A percentile compares a stretch with the other conserved stretches of the same genome.
These are phyloP conservation scores for Emergomyces pasteurianus DNA, from an alignment of 2,329 filamentous ascomycete genomes.

Conservation along the genomic window DNA sequence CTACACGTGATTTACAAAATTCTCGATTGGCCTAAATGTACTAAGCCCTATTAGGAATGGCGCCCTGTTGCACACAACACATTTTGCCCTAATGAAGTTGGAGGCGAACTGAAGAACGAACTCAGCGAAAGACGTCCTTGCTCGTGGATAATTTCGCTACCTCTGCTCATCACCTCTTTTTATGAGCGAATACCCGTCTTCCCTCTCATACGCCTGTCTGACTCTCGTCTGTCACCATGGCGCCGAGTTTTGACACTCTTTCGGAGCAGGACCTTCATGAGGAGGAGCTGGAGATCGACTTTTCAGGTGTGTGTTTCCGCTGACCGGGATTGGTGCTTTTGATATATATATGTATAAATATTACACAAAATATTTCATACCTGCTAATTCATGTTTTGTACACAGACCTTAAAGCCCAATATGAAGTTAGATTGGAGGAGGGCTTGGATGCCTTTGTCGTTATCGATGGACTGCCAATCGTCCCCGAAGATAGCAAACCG, in stretches of 20 bases:
- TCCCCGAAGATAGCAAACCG: constrained; percentile 79
- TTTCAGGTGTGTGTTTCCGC: constrained; percentile 46
- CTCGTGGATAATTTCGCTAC: not conserved
- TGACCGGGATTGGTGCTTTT: constrained; percentile 6
- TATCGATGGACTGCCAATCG: constrained; percentile 81
- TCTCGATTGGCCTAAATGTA: too few species aligned
- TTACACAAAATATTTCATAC: too few species aligned
- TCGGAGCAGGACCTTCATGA: constrained; percentile 86
- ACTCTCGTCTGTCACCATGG: constrained; percentile 55
- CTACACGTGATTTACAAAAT: not conserved
- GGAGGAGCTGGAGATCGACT: constrained; percentile 86
- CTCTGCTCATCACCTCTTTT: not conserved
- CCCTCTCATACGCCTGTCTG: not conserved
- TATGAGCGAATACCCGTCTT: not conserved
- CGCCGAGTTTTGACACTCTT: constrained; percentile 83
- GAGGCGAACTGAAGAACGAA: not conserved
- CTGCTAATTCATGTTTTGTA: constrained; percentile 16
- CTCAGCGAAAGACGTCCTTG: not conserved
- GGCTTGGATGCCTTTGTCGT: constrained; percentile 95
- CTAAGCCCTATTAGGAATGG: not conserved
- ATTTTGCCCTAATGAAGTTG: constrained; percentile 12
- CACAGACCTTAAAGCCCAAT: constrained; percentile 77
- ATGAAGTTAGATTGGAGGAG: constrained; percentile 90
- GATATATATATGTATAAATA: constrained; percentile 1
- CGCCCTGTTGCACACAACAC: constrained; percentile 8